Percentiles rank a stretch among this genome's conserved stretches.
Conservation (phyloP, 176 grass and related monocot species). For the Avena eriantha region DNA sequence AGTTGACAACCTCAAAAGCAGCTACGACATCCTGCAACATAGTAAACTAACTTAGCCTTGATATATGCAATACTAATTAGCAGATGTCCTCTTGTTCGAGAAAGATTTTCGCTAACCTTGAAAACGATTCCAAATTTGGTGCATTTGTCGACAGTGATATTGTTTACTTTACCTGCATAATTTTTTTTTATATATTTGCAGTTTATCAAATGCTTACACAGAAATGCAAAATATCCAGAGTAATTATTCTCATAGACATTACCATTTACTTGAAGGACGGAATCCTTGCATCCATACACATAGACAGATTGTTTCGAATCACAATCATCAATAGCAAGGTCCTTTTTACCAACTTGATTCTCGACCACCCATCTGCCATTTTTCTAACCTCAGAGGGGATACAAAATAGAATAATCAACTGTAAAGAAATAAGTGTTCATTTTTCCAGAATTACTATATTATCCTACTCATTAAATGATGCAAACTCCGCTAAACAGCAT, state of each 20-base stretch:
- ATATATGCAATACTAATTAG: conserved; percentile 28
- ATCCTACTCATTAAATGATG: conserved; percentile 22
- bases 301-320: conserved; percentile 95
- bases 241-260: conserved; percentile 34
- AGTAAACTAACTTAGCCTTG: conserved; percentile 44
- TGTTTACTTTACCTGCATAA: conserved; percentile 96
- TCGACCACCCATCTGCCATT: conserved; percentile 84
- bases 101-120: conserved; percentile 59
- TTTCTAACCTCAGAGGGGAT: conserved; percentile 19
- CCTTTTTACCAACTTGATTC: conserved; percentile 92
- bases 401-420: conserved; percentile 21
- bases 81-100: neutral
- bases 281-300: conserved; percentile 95
- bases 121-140: conserved; percentile 92
- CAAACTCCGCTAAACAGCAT: conserved; percentile 16
- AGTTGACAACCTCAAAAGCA: conserved; percentile 96
- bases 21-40: conserved; percentile 93
- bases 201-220: conserved; percentile 25
- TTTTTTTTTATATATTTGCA: conserved; percentile 26
- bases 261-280: conserved; percentile 97
- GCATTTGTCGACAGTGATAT: conserved; percentile 99
- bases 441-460: conserved; percentile 18
- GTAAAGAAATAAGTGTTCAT: conserved; percentile 7
- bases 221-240: conserved; percentile 9
- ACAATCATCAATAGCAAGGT: conserved; percentile 89